phyloP scores from a whole-genome alignment of 2,329 filamentous ascomycete species.

The Sporothrix curviconia region DNA sequence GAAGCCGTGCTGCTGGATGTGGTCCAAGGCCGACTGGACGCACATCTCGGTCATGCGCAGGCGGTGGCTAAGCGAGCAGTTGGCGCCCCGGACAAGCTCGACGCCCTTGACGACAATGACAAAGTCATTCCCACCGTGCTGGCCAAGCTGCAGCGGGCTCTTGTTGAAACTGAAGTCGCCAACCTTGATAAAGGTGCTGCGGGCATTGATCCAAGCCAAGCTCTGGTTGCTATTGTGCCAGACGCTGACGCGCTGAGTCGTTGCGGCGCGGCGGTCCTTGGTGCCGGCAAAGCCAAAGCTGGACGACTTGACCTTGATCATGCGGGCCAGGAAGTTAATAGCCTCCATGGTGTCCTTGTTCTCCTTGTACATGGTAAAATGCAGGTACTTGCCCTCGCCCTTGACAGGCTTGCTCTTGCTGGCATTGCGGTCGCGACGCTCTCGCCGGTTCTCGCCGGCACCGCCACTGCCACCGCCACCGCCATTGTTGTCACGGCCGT shows the following conservation, averaged over 20 bases:
- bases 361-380: slow-evolving; percentile 92
- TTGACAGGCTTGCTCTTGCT: slow-evolving; percentile 7
- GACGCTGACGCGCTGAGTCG: slow-evolving; percentile 72
- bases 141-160: slow-evolving; percentile 69
- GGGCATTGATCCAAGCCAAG: slow-evolving; percentile 58
- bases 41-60: slow-evolving; percentile 39
- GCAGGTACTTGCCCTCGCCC: slow-evolving; percentile 53
- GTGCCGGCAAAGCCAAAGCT: slow-evolving; percentile 74
- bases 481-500: slow-evolving; percentile 13
- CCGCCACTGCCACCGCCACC: slow-evolving; percentile 19
- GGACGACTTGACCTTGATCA: slow-evolving; percentile 67
- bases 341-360: slow-evolving; percentile 97
- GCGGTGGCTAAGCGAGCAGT: slow-evolving; percentile 42
- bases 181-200: slow-evolving; percentile 56
- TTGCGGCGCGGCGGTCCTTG: slow-evolving; percentile 83
- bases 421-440: slow-evolving; percentile 15
- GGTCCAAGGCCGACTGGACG: slow-evolving; percentile 54
- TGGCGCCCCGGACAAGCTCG: slow-evolving; percentile 45
- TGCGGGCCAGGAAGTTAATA: slow-evolving; percentile 66
- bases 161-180: slow-evolving; percentile 77
- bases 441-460: slow-evolving; percentile 15
- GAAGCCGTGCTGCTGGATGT: slow-evolving; percentile 70
- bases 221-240: slow-evolving; percentile 46
- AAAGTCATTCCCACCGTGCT: slow-evolving; percentile 86
- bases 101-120: slow-evolving; percentile 86